Percentiles rank a stretch among this genome's conserved stretches.
These are phyloP conservation scores for Trichocladium uniseriatum DNA, from an alignment of 495 filamentous ascomycete genomes.

Conservation along the genomic window DNA sequence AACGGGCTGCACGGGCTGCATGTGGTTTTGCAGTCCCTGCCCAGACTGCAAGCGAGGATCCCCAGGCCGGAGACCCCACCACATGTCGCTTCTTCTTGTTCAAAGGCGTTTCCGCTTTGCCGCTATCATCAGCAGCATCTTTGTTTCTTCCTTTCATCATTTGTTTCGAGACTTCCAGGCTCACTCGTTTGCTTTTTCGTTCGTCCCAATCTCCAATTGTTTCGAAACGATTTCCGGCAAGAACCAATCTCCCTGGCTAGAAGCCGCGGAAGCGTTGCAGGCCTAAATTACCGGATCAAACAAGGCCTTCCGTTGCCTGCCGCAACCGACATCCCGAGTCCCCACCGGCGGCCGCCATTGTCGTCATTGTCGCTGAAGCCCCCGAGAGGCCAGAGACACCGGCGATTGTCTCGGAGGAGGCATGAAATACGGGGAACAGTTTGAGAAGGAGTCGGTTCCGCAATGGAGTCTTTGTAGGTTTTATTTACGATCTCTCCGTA, in stretches of 20 bases:
- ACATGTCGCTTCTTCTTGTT: too few species aligned
- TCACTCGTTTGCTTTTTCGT: neutral
- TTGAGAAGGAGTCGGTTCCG: slow-evolving; percentile 75
- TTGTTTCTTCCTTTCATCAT: too few species aligned
- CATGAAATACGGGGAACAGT: slow-evolving; percentile 64
- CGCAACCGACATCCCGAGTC: neutral
- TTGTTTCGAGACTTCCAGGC: neutral
- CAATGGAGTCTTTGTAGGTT: slow-evolving; percentile 79
- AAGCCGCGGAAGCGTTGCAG: too few species aligned
- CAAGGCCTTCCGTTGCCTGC: neutral
- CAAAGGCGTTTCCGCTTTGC: too few species aligned
- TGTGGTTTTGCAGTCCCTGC: too few species aligned
- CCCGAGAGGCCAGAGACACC: neutral
- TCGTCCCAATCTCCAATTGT: neutral
- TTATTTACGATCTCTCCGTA: neutral
- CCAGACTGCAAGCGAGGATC: too few species aligned
- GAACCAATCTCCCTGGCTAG: neutral
- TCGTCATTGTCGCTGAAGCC: neutral
- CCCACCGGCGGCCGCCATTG: neutral
- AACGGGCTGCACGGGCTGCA: too few species aligned
- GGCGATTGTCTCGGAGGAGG: slow-evolving; percentile 3
- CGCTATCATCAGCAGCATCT: too few species aligned
- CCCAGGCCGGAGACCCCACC: too few species aligned
- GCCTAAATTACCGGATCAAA: too few species aligned
- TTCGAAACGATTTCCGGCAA: neutral